These are phyloP conservation scores for Saccharum officinarum DNA, from an alignment of 176 grass and related monocot genomes.

Conservation along the genomic window DNA sequence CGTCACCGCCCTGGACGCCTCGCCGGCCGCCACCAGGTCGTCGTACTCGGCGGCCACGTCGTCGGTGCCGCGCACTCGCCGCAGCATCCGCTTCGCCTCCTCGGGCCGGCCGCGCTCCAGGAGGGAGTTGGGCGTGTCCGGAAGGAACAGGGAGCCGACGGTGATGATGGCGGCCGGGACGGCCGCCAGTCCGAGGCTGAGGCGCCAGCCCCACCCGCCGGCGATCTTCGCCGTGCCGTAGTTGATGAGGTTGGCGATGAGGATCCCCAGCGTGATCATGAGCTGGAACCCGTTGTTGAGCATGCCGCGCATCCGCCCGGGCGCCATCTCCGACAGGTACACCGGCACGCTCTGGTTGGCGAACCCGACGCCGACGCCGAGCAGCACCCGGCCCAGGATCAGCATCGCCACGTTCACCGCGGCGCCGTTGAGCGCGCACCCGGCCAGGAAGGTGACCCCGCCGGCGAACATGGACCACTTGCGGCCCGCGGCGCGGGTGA, in stretches of 20 bases:
- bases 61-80: conserved; percentile 7
- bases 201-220: conserved; percentile 26
- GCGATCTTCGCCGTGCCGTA: neutral
- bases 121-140: conserved; percentile 42
- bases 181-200: conserved; percentile 19
- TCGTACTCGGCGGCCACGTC: conserved; percentile 4
- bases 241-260: conserved; percentile 22
- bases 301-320: conserved; percentile 34
- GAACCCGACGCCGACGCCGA: conserved; percentile 69
- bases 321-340: conserved; percentile 54
- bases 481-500: conserved; percentile 43
- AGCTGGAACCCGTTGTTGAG: conserved; percentile 43
- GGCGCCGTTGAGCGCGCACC: conserved; percentile 43
- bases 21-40: neutral
- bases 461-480: conserved; percentile 73
- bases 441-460: conserved; percentile 47
- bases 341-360: conserved; percentile 63
- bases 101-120: conserved; percentile 21
- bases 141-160: conserved; percentile 32
- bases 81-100: conserved; percentile 13
- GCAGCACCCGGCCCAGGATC: conserved; percentile 59
- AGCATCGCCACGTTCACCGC: conserved; percentile 58
- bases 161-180: conserved; percentile 7
- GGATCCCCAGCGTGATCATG: conserved; percentile 30
- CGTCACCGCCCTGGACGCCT: neutral